These are phyloP conservation scores for Komagataella pseudopastoris DNA, from an alignment of 805 yeast species.

Conservation along the genomic window DNA sequence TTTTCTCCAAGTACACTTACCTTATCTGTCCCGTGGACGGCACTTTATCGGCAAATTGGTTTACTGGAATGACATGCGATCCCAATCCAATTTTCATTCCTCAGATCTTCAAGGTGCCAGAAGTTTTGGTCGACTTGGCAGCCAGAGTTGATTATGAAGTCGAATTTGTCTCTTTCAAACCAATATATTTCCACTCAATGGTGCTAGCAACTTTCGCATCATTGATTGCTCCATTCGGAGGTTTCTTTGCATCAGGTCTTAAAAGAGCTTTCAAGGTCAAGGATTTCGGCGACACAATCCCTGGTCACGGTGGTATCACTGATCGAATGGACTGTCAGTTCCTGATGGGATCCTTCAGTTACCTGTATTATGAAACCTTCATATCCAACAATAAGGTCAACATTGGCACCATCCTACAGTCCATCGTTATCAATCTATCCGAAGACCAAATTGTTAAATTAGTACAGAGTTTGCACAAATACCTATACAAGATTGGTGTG, in stretches of 20 bases:
- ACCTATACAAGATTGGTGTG: constrained; percentile 30
- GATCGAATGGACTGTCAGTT: constrained; percentile 98
- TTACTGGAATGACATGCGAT: constrained; percentile 57
- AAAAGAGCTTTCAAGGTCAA: constrained; percentile 93
- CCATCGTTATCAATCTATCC: constrained; percentile 57
- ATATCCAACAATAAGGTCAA: constrained; percentile 60
- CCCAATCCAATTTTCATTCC: constrained; percentile 84
- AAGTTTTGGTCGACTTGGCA: constrained; percentile 35
- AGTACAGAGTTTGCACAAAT: constrained; percentile 42
- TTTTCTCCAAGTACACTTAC: constrained; percentile 54
- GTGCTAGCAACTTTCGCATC: constrained; percentile 90
- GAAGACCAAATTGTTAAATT: constrained; percentile 53
- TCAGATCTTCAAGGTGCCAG: constrained; percentile 66
- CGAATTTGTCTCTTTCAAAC: constrained; percentile 52
- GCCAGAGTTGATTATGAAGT: constrained; percentile 8
- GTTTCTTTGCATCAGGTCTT: constrained; percentile 95
- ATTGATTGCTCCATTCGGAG: constrained; percentile 95
- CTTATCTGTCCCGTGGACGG: constrained; percentile 80
- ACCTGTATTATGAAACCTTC: constrained; percentile 86
- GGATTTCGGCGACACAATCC: constrained; percentile 96
- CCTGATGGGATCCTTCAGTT: constrained; percentile 91
- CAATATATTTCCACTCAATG: constrained; percentile 82
- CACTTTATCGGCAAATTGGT: constrained; percentile 44
- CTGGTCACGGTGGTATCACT: constrained; percentile 98
- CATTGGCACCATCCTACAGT: constrained; percentile 64